Percentiles rank a stretch among this genome's conserved stretches.
These are phyloP conservation scores for Trichoderma parareesei DNA, from an alignment of 495 filamentous ascomycete species.

Conservation along the genomic window DNA sequence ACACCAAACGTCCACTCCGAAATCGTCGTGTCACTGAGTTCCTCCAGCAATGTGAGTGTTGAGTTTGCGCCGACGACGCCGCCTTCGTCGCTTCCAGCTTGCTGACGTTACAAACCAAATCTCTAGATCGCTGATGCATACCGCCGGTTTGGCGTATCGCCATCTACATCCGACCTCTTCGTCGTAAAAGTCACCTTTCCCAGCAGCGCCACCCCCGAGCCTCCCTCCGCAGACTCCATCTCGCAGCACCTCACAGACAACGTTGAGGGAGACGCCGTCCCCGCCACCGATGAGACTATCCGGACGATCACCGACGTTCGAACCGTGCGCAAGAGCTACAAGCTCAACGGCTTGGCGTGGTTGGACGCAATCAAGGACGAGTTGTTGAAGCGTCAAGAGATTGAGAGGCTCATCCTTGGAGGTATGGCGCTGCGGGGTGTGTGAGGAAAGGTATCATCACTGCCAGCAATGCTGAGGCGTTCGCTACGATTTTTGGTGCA, in stretches of 20 bases:
- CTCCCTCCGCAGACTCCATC: slow-evolving; percentile 45
- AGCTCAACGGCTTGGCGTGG: slow-evolving; percentile 50
- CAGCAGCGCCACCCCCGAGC: slow-evolving; percentile 14
- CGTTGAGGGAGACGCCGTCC: slow-evolving; percentile 54
- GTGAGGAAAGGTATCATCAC: slow-evolving; percentile 15
- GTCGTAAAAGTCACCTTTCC: slow-evolving; percentile 58
- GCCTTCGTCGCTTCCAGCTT: no score
- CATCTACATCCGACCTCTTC: slow-evolving; percentile 60
- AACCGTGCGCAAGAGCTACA: slow-evolving; percentile 77
- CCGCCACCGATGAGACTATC: slow-evolving; percentile 58
- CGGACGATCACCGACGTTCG: slow-evolving; percentile 50
- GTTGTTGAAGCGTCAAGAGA: slow-evolving; percentile 33
- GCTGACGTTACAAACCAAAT: not conserved
- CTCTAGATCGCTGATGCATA: slow-evolving; percentile 85
- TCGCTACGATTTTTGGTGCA: not conserved
- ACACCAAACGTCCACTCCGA: slow-evolving; percentile 91
- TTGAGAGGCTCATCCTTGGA: slow-evolving; percentile 57
- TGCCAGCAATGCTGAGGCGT: not conserved
- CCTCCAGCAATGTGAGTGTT: slow-evolving; percentile 70
- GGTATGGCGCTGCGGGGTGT: slow-evolving; percentile 66
- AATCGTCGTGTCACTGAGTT: slow-evolving; percentile 73
- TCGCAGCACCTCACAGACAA: slow-evolving; percentile 50
- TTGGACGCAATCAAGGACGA: slow-evolving; percentile 28
- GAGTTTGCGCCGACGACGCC: slow-evolving; percentile 15
- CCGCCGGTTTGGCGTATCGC: slow-evolving; percentile 71